Evolutionary conservation across 2,329 filamentous ascomycete species (phyloP), one percentile per base, ranked within the genome.

Genomic region (Didymosphaeria variabile): DNA sequence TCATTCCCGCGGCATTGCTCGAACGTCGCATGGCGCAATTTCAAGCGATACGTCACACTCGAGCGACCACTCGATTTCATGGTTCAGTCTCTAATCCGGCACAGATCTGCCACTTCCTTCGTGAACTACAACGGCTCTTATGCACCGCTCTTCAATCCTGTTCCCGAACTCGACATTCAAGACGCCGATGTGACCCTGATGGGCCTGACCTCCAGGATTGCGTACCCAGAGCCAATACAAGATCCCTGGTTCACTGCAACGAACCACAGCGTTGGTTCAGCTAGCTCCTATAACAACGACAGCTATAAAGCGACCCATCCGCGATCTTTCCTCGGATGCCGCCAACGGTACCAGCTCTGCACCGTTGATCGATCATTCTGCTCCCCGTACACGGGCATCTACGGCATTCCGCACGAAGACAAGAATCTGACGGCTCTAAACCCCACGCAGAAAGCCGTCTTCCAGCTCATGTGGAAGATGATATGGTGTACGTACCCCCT

Each of bases 341-440:
- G 50, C 36, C 62, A 67, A 36, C 55, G 46, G 5, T 64, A 64
- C 42, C 54, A 62, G 49, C 53, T 67, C 15, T 67, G 64, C 56
- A 57, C 58, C 19, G 13, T 23, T 9, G 57, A 57, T 31, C 26
- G 38, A 10, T 57, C 23, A 7, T 21, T 38, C 8, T 65, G 63
- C 53, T 59, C 63, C 5, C 58, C 60, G 1, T 52, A 57, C 21
- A 63, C 60, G 1, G 58, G 58, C 12, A 7, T 65, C 2, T 59
- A 63, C 50, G 47, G 26, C 44, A 40, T 63, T 4, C 15, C 34
- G 6, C n/a, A 47, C 15, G 38, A 29, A 15, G n/a, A 36, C 13
- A 23, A 47, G 5, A 29, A 40, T n/a, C 23, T 36, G 1, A 6
- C 23, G 2, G 21, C 29, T 6, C 36, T 64, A 1, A 57, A 47